Evolutionary conservation across 2,329 filamentous ascomycete genomes (phyloP), one percentile per base, ranked within the genome.

Genomic region (Penicillium hesseltinei): DNA sequence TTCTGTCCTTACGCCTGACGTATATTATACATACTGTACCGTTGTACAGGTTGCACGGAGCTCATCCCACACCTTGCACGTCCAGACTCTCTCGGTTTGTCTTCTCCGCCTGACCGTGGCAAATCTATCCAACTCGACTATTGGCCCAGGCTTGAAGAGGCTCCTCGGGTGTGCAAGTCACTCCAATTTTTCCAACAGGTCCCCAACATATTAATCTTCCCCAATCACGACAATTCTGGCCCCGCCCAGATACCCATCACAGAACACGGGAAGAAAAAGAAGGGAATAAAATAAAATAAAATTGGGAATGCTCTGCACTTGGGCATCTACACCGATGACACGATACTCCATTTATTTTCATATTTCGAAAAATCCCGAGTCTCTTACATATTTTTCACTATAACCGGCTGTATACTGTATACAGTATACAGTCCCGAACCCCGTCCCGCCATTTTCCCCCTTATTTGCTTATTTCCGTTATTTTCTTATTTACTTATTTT

Each of bases 51-150:
- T n/a, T 50, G 46, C 36, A 53, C 35, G 27, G 27, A 25, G 5
- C 13, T 35, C 15, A 54, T 40, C 11, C 42, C 29, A 35, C 31
- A 29, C 6, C 19, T n/a, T 39, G 19, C 6, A 23, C 13, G 7
- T 38, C 9, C 8, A 39, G 5, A 42, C 39, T 2, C 21, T 2
- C 21, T 17, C 2, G 33, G 33, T 3, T 35, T 9, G 36, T 39
- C 43, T 40, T 58, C 35, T 51, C 46, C 53, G 27, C 50, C 57
- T 57, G 54, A 57, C 45, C 43, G 59, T 65, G 64, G 59, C 61
- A 59, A 66, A 54, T 31, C 46, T n/a, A 36, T 55, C 33, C 40
- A 58, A 54, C 5, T 31, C n/a, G 11, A 33, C n/a, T 6, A 51
- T 51, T 56, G 47, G 40, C 17, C 48, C 23, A 40, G 48, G 19